Evolutionary conservation across 2,329 filamentous ascomycete genomes (phyloP).

Genomic region (Hymenoscyphus infarciens): DNA sequence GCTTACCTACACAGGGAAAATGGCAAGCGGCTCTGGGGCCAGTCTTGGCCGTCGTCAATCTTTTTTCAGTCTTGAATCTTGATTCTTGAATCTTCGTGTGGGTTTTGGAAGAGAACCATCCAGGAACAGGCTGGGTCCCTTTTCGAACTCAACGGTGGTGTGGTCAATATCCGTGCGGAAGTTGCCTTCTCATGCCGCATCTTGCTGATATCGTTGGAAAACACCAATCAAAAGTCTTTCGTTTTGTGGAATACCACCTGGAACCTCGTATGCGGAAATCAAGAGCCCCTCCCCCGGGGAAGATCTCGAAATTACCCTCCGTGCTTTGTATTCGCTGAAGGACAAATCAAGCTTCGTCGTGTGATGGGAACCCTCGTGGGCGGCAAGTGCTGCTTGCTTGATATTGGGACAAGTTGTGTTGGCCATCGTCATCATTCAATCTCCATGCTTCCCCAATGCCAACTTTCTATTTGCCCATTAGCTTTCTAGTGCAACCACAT

Average conservation of each 20-base stretch:
- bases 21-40: neutral
- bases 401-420: neutral
- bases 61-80: too few relatives aligned
- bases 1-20: neutral
- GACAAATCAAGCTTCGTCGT: constrained; percentile 3
- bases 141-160: neutral
- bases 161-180: constrained; percentile 5
- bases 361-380: neutral
- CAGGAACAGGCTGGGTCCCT: neutral
- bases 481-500: neutral
- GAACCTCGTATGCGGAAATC: neutral
- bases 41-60: neutral
- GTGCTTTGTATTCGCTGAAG: neutral
- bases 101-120: neutral
- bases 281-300: neutral
- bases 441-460: neutral
- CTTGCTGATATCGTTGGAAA: neutral
- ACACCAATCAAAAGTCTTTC: neutral
- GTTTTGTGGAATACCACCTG: neutral
- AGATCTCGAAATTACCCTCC: neutral
- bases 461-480: neutral
- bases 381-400: neutral
- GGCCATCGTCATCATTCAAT: neutral
- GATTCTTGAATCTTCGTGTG: too few relatives aligned
- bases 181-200: neutral